phyloP scores from a whole-genome alignment of 768 basidiomycete species.

The Trametopsis cervina region DNA sequence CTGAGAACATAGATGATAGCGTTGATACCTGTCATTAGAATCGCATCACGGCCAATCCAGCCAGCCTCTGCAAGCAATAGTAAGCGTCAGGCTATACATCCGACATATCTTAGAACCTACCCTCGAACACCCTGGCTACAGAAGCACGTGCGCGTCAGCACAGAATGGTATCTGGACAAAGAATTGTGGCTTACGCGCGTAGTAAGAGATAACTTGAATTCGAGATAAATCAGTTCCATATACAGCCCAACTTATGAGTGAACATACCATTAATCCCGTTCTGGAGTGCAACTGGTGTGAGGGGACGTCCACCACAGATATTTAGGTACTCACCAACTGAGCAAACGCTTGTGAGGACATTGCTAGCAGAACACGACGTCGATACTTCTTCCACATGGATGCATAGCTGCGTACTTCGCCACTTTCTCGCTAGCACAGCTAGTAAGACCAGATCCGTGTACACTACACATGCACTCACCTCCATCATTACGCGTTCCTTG shows the following conservation, averaged over 20 bases:
- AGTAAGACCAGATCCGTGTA: not conserved
- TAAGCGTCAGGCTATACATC: not conserved
- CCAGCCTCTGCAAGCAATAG: conserved; percentile 65
- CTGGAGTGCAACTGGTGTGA: conserved; percentile 29
- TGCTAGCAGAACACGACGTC: conserved; percentile 81
- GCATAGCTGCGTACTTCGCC: conserved; percentile 72
- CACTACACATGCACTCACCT: conserved; percentile 35
- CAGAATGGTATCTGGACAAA: conserved; percentile 2
- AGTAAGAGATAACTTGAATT: conserved; percentile 82
- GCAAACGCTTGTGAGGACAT: conserved; percentile 97
- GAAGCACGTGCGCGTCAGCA: too few species aligned
- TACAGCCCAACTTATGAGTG: not conserved
- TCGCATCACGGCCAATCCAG: conserved; percentile 89
- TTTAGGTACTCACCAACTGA: conserved; percentile 60
- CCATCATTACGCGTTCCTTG: conserved; percentile 67
- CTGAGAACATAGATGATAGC: conserved; percentile 73
- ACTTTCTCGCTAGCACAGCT: conserved; percentile 50
- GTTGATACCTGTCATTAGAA: conserved; percentile 95
- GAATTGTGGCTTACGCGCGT: conserved; percentile 61
- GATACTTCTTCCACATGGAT: conserved; percentile 84
- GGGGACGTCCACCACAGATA: not conserved
- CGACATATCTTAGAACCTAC: conserved; percentile 30
- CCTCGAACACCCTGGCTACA: conserved; percentile 85
- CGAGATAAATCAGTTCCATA: not conserved
- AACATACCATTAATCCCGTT: conserved; percentile 86